A percentile compares a stretch with the other conserved stretches of the same genome.
Conservation (phyloP, 202 grass and related monocot species). For the Musa balbisiana region DNA sequence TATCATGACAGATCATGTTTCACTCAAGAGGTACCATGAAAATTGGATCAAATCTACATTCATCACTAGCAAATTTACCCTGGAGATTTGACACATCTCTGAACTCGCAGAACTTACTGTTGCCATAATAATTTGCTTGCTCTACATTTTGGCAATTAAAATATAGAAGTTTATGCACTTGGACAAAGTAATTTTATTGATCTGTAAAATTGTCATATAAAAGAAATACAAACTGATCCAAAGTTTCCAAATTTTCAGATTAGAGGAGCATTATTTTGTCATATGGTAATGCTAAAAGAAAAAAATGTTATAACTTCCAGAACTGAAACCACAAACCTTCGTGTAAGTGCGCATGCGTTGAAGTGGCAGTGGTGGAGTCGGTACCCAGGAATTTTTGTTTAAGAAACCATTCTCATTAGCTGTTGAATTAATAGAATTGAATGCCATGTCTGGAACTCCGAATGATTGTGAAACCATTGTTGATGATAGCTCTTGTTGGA, state of each 20-base stretch:
- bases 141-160: no score
- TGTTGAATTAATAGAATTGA: conserved; percentile 92
- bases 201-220: no score
- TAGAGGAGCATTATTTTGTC: not conserved
- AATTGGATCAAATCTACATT: not conserved
- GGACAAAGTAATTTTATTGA: no score
- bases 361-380: conserved; percentile 37
- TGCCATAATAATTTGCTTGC: no score
- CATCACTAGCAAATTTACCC: no score
- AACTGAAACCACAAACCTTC: conserved; percentile 52
- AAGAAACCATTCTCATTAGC: conserved; percentile 75
- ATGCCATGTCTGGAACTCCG: conserved; percentile 79
- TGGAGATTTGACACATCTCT: no score
- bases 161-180: no score
- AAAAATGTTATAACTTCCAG: not conserved
- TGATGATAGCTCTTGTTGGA: conserved; percentile 78
- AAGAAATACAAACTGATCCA: no score
- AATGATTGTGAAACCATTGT: conserved; percentile 98
- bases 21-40: not conserved
- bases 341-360: conserved; percentile 92
- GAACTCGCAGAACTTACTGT: no score
- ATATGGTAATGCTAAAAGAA: not conserved
- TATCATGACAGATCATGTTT: no score
- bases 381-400: conserved; percentile 71
- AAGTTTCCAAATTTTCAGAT: no score